Evolutionary conservation across 345 rosid genomes (phyloP).

Genomic region (Cardamine chenopodiifolia): DNA sequence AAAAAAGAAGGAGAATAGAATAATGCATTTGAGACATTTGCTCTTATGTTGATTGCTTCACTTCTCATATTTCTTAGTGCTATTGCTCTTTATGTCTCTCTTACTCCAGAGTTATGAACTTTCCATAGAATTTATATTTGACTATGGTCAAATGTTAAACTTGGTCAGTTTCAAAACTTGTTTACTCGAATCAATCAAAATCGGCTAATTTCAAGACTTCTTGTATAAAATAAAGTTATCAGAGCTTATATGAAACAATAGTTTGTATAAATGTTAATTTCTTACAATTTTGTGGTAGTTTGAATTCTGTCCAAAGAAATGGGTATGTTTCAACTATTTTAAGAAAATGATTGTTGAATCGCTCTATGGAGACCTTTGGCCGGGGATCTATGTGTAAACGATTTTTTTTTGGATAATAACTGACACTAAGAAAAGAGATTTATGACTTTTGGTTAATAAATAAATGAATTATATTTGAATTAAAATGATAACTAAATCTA

Average conservation of each 20-base stretch:
- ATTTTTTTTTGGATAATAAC: not conserved
- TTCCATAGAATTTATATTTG: not conserved
- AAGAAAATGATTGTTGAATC: not conserved
- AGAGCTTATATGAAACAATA: not conserved
- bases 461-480: no score
- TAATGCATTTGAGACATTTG: not conserved
- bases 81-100: not conserved
- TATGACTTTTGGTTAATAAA: no score
- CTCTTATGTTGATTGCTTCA: not conserved
- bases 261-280: not conserved
- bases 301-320: not conserved
- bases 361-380: not conserved
- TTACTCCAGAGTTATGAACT: no score
- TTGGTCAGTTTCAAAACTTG: not conserved
- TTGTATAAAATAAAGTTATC: not conserved
- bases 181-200: not conserved
- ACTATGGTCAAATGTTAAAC: not conserved
- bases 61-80: not conserved
- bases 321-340: not conserved
- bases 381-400: not conserved
- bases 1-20: not conserved
- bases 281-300: not conserved
- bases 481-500: no score
- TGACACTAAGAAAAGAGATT: not conserved
- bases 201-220: not conserved